Conservation (phyloP, 129 eudicot species). For the Heracleum sosnowskyi region DNA sequence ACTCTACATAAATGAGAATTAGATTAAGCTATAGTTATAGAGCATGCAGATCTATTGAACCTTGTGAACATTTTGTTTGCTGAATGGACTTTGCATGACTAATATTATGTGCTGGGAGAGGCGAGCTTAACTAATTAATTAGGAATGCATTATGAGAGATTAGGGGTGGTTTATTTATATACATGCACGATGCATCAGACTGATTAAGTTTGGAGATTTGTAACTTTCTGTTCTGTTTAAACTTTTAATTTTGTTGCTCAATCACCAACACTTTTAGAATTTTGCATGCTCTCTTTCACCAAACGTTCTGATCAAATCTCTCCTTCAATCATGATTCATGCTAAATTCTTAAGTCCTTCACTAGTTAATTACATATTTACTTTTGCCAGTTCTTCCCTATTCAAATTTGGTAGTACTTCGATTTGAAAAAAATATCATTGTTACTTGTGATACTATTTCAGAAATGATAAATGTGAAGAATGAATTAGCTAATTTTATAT, state of each 20-base stretch:
- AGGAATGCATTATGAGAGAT: constrained; percentile 2
- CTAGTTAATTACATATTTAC: background rate
- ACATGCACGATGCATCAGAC: background rate
- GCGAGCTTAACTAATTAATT: constrained; percentile 4
- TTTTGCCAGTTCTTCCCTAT: background rate
- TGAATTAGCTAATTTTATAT: background rate
- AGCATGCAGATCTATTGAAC: constrained; percentile 11
- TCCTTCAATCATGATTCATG: constrained; percentile 40
- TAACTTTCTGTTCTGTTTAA: constrained; percentile 29
- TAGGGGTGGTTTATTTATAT: constrained; percentile 7
- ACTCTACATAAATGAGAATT: background rate
- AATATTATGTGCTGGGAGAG: constrained; percentile 9
- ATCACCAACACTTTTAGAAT: constrained; percentile 45
- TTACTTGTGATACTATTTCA: background rate
- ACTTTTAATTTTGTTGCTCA: constrained; percentile 42
- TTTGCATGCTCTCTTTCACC: constrained; percentile 45
- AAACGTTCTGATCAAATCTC: constrained; percentile 83
- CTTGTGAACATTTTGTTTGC: constrained; percentile 49
- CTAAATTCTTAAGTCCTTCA: background rate
- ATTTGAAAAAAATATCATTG: background rate
- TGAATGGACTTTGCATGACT: constrained; percentile 55
- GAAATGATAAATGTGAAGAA: background rate
- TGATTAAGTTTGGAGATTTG: constrained; percentile 39
- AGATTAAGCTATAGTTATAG: background rate
- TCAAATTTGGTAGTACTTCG: background rate